Evolutionary conservation across 371 early-diverging fungal species (phyloP), one percentile per base, ranked within the genome.

Genomic region (Mortierella sp.): DNA sequence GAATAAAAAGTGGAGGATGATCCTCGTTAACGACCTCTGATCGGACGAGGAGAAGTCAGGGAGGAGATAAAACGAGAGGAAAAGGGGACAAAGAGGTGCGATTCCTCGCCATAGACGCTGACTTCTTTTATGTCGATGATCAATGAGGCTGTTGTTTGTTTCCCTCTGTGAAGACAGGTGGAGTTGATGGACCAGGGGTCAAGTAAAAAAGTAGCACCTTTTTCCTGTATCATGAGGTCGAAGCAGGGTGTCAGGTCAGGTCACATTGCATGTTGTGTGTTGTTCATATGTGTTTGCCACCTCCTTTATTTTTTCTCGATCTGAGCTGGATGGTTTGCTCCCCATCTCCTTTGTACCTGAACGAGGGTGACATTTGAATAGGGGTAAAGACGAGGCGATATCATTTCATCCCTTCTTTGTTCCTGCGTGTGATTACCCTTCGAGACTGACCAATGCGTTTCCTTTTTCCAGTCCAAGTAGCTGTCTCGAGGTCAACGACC

Each of bases 211-310:
- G 6, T 4, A 19, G 4, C 9, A 8, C 37, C 37, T 8, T 22
- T 31, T 34, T 26, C 19, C 5, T 58, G 58, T 19, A 61, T 61
- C 61, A 61, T 61, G 61, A 61, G 61, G 61, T 61, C 39, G 61
- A 34, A n/a, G 37, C 61, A 61, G 61, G 61, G 61, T 22, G 61
- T 61, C 61, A 61, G 37, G 61, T 61, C 61, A 61, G 34, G 61
- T 22, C 19, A 10, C 34, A 22, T 61, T 34, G 61, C 61, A 19
- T 22, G 61, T 19, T 61, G 34, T 19, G 16, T 9, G 37, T 55
- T 37, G 61, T 37, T 58, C 19, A 19, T 34, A n/a, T n/a, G n/a
- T n/a, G n/a, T 29, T 53, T 29, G 29, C 4, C 26, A 14, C 1
- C 8, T 16, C 37, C 16, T 34, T 34, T n/a, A n/a, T n/a, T n/a